Evolutionary conservation across 352 stramenopile species (phyloP).

Genomic region (Pythium apleroticum): DNA sequence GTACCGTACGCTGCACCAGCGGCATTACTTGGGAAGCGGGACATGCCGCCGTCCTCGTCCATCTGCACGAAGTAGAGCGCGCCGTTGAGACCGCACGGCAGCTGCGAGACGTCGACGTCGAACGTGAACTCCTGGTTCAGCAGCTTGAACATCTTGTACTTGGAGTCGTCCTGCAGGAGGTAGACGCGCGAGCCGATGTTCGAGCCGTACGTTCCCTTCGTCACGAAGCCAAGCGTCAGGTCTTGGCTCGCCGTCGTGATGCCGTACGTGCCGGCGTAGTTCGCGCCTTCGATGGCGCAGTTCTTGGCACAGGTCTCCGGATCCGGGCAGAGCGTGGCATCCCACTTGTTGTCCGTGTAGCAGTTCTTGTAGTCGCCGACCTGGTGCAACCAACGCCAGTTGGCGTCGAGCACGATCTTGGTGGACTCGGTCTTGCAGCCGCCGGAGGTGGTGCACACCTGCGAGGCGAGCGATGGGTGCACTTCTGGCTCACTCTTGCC

Average conservation of each 20-base stretch:
- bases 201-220: constrained; percentile 45
- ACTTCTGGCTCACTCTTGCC: constrained; percentile 47
- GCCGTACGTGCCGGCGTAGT: constrained; percentile 67
- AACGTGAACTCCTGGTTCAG: constrained; percentile 76
- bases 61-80: constrained; percentile 82
- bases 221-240: constrained; percentile 58
- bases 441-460: constrained; percentile 39
- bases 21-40: constrained; percentile 43
- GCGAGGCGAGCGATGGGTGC: constrained; percentile 48
- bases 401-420: constrained; percentile 68
- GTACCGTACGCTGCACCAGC: constrained; percentile 67
- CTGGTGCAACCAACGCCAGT: constrained; percentile 74
- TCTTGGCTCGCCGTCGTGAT: constrained; percentile 48
- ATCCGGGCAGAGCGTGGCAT: constrained; percentile 50
- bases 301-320: constrained; percentile 47
- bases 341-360: constrained; percentile 62
- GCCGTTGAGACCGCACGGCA: constrained; percentile 68
- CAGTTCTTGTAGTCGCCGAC: constrained; percentile 65
- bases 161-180: constrained; percentile 36
- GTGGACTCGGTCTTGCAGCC: constrained; percentile 47
- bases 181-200: constrained; percentile 74
- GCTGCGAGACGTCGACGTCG: constrained; percentile 63
- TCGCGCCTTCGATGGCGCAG: constrained; percentile 62
- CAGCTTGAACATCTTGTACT: constrained; percentile 69
- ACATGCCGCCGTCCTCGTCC: constrained; percentile 54